Conservation (phyloP, 306 rosid genomes). For the Casuarina cunninghamiana region DNA sequence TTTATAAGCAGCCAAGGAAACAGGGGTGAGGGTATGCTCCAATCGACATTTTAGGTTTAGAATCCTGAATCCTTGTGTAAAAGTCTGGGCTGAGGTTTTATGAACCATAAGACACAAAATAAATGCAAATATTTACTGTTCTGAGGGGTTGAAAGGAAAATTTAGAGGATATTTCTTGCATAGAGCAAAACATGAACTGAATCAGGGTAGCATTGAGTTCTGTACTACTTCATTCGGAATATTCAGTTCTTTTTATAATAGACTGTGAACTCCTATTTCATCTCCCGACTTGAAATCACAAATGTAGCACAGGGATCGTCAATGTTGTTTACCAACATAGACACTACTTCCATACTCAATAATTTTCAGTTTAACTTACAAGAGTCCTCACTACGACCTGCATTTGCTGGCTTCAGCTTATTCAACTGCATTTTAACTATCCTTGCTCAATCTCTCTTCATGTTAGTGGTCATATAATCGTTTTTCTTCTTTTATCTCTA, state of each 20-base stretch:
- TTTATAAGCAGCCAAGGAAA: neutral
- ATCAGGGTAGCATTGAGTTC: neutral
- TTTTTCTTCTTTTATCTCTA: neutral
- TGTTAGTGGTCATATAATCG: neutral
- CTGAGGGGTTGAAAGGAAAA: neutral
- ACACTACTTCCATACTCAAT: neutral
- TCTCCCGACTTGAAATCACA: neutral
- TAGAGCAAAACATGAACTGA: neutral
- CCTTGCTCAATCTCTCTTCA: neutral
- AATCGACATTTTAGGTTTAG: neutral
- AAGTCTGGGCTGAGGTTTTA: neutral
- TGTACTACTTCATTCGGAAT: neutral
- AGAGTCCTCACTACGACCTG: neutral
- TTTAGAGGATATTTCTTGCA: neutral
- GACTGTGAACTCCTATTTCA: neutral
- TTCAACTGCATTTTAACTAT: neutral
- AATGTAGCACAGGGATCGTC: neutral
- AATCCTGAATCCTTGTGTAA: neutral
- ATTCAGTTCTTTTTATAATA: slow-evolving; percentile 4
- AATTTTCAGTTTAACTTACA: neutral
- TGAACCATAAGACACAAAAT: neutral
- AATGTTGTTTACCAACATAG: neutral
- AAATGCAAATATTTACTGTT: neutral
- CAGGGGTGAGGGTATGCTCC: neutral
- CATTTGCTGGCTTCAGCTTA: neutral